Percentiles rank a stretch among this genome's conserved stretches.
Conservation (phyloP, 164 flowering plant genomes). For the Piper longum region DNA sequence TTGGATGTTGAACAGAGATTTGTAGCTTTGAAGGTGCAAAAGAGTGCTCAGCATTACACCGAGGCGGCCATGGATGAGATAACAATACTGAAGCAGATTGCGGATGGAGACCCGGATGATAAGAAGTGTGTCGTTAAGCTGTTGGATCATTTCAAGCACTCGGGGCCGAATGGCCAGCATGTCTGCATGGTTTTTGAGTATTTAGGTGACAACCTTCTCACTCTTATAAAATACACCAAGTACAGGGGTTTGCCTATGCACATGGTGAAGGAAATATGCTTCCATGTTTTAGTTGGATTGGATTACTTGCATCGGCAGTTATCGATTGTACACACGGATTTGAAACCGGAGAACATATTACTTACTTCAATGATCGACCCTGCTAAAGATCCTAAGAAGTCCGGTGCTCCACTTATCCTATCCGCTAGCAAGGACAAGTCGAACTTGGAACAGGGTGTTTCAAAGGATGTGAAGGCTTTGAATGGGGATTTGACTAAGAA, state of each 20-base stretch:
- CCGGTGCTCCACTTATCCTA: slow-evolving; percentile 59
- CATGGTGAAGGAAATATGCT: slow-evolving; percentile 74
- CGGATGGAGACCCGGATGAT: slow-evolving; percentile 75
- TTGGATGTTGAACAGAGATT: slow-evolving; percentile 23
- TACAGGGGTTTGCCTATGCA: slow-evolving; percentile 66
- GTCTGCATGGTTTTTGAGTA: slow-evolving; percentile 96
- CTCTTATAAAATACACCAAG: slow-evolving; percentile 65
- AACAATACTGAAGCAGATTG: slow-evolving; percentile 66
- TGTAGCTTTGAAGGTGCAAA: slow-evolving; percentile 68
- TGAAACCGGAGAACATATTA: slow-evolving; percentile 87
- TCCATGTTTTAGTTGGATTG: slow-evolving; percentile 62
- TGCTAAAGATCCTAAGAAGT: slow-evolving; percentile 55
- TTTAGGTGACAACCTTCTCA: slow-evolving; percentile 83
- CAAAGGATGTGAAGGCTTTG: slow-evolving; percentile 28
- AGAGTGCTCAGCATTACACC: slow-evolving; percentile 69
- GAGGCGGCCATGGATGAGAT: slow-evolving; percentile 82
- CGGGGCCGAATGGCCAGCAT: slow-evolving; percentile 95
- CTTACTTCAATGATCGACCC: slow-evolving; percentile 73
- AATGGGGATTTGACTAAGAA: slow-evolving; percentile 60
- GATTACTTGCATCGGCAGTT: slow-evolving; percentile 80
- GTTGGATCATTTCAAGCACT: slow-evolving; percentile 88
- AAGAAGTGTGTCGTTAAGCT: slow-evolving; percentile 80
- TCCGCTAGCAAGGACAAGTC: slow-evolving; percentile 35
- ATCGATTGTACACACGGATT: slow-evolving; percentile 84
- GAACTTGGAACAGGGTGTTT: slow-evolving; percentile 18